Percentiles rank a stretch among this genome's conserved stretches.
phyloP scores from a whole-genome alignment of 176 grass and related monocot genomes.

The Cymbopogon citratus region DNA sequence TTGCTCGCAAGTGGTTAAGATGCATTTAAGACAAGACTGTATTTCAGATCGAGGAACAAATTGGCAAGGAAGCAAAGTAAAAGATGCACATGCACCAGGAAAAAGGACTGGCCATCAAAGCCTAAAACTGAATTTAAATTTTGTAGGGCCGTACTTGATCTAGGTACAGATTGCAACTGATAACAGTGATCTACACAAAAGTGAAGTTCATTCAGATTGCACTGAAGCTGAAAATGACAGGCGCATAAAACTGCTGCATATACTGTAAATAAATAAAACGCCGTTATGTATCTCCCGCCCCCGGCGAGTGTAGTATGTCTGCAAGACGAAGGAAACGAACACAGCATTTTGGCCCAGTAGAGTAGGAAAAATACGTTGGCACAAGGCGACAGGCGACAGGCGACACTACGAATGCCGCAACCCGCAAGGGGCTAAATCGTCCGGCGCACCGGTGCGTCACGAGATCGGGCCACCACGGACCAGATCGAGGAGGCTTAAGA shows the following conservation, averaged over 20 bases:
- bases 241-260: neutral
- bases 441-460: neutral
- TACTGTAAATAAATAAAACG: neutral
- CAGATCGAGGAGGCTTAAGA: neutral
- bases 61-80: neutral
- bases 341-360: neutral
- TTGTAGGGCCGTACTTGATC: neutral
- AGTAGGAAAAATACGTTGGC: neutral
- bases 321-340: neutral
- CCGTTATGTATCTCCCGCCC: neutral
- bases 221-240: neutral
- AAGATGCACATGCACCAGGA: neutral
- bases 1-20: neutral
- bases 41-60: neutral
- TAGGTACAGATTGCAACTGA: neutral
- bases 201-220: neutral
- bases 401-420: neutral
- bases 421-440: neutral
- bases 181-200: neutral
- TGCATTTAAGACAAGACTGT: neutral
- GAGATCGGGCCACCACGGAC: neutral
- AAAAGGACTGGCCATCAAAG: neutral
- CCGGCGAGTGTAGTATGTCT: neutral
- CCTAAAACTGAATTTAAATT: neutral
- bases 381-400: neutral